Evolutionary conservation across 2,329 filamentous ascomycete species (phyloP).

Genomic region (Fusarium duplospermum): DNA sequence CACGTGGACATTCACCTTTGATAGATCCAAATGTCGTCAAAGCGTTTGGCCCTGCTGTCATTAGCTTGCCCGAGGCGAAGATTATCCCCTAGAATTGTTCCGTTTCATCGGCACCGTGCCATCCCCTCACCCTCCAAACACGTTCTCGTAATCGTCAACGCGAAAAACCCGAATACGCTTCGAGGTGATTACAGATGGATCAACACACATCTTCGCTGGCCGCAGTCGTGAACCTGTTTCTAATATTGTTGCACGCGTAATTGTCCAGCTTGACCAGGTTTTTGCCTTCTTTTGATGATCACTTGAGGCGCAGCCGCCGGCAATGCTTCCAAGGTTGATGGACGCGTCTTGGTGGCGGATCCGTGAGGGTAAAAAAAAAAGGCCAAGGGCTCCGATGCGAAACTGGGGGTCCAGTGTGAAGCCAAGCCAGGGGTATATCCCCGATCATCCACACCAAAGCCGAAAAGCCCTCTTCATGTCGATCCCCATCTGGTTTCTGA

Average conservation of each 20-base stretch:
- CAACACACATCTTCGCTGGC: neutral
- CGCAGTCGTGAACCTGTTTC: neutral
- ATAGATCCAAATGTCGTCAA: neutral
- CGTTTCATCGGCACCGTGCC: neutral
- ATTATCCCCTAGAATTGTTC: constrained; percentile 4
- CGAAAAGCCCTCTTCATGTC: constrained; percentile 25
- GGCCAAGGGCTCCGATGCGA: neutral
- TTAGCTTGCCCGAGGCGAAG: neutral
- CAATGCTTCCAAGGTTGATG: neutral
- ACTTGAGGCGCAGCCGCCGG: constrained; percentile 13
- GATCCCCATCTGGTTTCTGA: constrained; percentile 19
- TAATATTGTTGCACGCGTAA: neutral
- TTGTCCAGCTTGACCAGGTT: constrained; percentile 12
- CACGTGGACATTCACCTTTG: neutral
- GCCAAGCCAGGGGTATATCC: constrained; percentile 15
- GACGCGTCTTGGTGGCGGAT: constrained; percentile 28
- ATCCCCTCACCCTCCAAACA: neutral
- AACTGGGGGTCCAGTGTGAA: neutral
- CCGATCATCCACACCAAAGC: constrained; percentile 33
- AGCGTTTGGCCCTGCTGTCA: neutral
- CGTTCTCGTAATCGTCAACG: constrained; percentile 30
- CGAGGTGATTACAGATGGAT: neutral
- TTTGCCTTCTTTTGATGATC: neutral
- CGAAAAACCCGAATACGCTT: constrained; percentile 32
- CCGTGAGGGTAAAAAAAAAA: neutral